Conservation (phyloP, 768 basidiomycete species). For the Tulasnella sp. region DNA sequence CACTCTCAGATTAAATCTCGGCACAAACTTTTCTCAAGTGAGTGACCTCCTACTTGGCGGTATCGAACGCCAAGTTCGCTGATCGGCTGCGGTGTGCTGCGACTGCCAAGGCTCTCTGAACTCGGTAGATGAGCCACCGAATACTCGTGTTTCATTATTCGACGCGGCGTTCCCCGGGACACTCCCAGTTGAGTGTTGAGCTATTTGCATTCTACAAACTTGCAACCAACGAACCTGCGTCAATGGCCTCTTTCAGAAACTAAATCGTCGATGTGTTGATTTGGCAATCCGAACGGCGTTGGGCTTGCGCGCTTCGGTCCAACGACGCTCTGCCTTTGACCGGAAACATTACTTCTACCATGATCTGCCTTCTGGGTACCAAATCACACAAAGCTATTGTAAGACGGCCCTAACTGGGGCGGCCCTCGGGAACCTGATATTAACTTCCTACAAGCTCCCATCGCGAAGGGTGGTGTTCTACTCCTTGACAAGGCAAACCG, state of each 20-base stretch:
- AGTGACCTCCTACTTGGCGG: constrained; percentile 20
- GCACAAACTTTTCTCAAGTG: constrained; percentile 78
- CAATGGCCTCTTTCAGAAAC: constrained; percentile 30
- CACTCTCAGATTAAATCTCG: constrained; percentile 89
- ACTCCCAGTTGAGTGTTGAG: constrained; percentile 56
- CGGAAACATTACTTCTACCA: constrained; percentile 98
- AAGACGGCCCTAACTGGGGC: constrained; percentile 17
- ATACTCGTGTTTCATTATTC: constrained; percentile 61
- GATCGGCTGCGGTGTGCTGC: too few relatives aligned
- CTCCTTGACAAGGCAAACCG: constrained; percentile 32
- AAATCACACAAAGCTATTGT: constrained; percentile 96
- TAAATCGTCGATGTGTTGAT: constrained; percentile 63
- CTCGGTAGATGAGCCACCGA: constrained; percentile 44
- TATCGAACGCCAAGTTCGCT: not conserved
- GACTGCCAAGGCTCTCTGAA: constrained; percentile 32
- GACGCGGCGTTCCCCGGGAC: constrained; percentile 94
- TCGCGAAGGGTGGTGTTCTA: constrained; percentile 61
- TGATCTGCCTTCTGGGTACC: constrained; percentile 88
- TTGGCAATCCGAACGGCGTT: constrained; percentile 73
- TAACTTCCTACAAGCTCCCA: constrained; percentile 45
- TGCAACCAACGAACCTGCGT: not conserved
- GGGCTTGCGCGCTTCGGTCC: constrained; percentile 59
- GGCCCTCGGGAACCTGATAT: not conserved
- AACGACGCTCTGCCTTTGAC: constrained; percentile 72
- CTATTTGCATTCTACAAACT: not conserved